Evolutionary conservation across 2,329 filamentous ascomycete genomes (phyloP), one percentile per base, ranked within the genome.

Genomic region (Emmonsia crescens): DNA sequence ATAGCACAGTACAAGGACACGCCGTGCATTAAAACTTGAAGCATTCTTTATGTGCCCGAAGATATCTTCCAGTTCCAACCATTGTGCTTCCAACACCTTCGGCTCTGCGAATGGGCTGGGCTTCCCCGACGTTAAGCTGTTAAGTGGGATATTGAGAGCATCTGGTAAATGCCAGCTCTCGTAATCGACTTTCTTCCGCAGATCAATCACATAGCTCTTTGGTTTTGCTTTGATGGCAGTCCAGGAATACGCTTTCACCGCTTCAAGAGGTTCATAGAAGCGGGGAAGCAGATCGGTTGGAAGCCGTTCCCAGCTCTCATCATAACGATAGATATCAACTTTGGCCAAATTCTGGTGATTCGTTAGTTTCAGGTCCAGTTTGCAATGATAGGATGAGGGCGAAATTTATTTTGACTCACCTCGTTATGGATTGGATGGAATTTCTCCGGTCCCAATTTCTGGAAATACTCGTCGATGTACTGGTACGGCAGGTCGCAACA

Each of bases 401-500:
- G 33, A 42, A 5, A 5, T 40, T 49, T 51, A 21, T 14, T 49
- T 24, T 31, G 21, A 66, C 69, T 64, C 64, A 78, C 77, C 69
- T 77, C 67, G 62, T 82, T 81, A 19, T 72, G 70, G 40, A 84
- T 82, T 0, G 77, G 69, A 2, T 76, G 79, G 67, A 85, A 85
- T 55, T 79, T 70, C 1, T 74, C 72, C 1, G 74, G 65, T 1
- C 75, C 78, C 12, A 85, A 72, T 65, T 83, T 84, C 31, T 80
- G 75, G 65, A 85, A 86, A 66, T 86, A 86, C 65, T 82, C 81
- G 29, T 78, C 74, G 52, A 86, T 78, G 63, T 86, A 86, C 67
- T 86, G 83, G 64, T 86, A 86, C 0, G 84, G 84, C 31, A 86
- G 65, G 61, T 87, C 84, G 62, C 83, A 85, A 71, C 83, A 86